Evolutionary conservation across 116 monocot species (phyloP), one percentile per base, ranked within the genome.

Genomic region (Cymodocea nodosa): DNA sequence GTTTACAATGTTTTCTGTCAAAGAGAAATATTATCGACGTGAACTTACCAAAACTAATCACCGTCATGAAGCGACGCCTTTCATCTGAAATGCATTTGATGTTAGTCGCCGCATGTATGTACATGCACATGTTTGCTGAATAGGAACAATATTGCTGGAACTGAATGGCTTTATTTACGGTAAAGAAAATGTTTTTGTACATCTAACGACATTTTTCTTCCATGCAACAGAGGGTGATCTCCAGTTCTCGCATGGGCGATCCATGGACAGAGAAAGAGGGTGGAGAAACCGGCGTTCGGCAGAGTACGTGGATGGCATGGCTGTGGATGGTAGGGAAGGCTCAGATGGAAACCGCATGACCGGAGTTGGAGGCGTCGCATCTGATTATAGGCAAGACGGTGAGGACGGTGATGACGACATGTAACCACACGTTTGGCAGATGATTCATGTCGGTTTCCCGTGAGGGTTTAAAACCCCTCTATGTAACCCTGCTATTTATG

Each of bases 161-260:
- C 3, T 30, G 30, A 30, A 30, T 30, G 30, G 30, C 12, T 44
- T 44, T 44, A 12, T 8, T 10, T 6, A 44, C 44, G 0, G 7
- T 44, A 10, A 44, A 44, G 44, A 44, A 44, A 44, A 44, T 44
- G 44, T 44, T 44, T 44, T 8, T 44, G 12, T 44, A 7, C 1
- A 44, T 44, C 44, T 44, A 10, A 44, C 12, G 2, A n/a, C 34
- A n/a, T n/a, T 12, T 5, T 62, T 55, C 59, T 50, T 73, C 30
- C n/a, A 23, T 76, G 68, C 61, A 52, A 30, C 84, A 80, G 83
- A 75, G 3, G 80, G 63, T 8, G 80, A 71, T 36, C 82, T 72
- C 62, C 79, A 75, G 52, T 63, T 1, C 30, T 30, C 30, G 30
- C 30, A 30, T 30, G 30, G 2, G 30, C 30, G 3, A 3, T 30